Evolutionary conservation across 345 rosid species (phyloP).

Genomic region (Brassica rapa): DNA sequence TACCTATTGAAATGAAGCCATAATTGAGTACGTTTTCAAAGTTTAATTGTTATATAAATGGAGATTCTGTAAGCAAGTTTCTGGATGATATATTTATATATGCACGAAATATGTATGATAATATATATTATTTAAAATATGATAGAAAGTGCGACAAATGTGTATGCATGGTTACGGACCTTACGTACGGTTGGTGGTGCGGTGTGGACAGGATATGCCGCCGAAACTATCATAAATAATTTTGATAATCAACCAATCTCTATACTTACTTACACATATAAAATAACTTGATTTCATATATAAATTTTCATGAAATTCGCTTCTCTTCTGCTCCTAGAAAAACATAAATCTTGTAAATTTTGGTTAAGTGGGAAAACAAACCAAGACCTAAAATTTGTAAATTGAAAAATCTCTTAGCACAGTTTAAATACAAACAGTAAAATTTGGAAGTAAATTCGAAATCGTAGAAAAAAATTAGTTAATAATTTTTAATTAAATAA

Average conservation of each 20-base stretch:
- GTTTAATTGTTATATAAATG: neutral
- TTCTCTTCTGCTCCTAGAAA: neutral
- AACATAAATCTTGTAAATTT: neutral
- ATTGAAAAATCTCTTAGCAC: neutral
- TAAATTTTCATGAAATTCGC: neutral
- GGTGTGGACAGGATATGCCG: constrained; percentile 39
- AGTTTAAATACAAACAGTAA: neutral
- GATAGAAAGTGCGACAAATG: constrained; percentile 14
- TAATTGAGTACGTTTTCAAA: neutral
- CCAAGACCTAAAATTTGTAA: neutral
- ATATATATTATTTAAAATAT: neutral
- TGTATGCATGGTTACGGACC: constrained; percentile 8
- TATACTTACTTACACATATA: neutral
- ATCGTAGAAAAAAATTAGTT: neutral
- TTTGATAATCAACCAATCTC: neutral
- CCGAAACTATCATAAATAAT: constrained; percentile 13
- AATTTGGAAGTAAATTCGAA: neutral
- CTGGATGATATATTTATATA: constrained; percentile 5
- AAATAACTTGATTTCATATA: neutral
- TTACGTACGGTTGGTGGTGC: constrained; percentile 16
- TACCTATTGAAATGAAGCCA: constrained; percentile 9
- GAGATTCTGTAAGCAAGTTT: neutral
- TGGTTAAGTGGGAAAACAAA: neutral
- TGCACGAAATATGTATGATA: constrained; percentile 2
- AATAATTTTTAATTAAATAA: too few relatives aligned